Base-by-base conservation (phyloP, 768 basidiomycete species). In the Russula ochroleuca region DNA sequence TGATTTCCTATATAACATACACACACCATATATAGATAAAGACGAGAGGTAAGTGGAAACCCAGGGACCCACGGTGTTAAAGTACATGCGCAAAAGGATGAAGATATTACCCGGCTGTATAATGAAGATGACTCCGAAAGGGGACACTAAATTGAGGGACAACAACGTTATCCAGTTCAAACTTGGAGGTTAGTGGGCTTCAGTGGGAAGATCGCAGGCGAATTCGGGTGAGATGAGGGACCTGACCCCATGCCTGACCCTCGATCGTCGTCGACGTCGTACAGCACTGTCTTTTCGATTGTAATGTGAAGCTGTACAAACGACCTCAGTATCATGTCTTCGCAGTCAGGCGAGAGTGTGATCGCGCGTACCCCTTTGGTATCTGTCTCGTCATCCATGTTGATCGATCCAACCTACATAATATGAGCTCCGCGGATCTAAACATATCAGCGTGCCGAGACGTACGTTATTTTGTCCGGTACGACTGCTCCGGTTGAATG, bases 201-300 rank as follows among this genome's bases (percentile, higher is more conserved):
- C 37, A 41, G 9, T 11, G 7, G 13, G 21, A 43, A 23, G 10
- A 35, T 21, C 13, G 41, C 8, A 2, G 31, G 23, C 11, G 33
- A 43, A 28, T 54, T 25, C 21, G 35, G 37, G 0, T 37, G 17
- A 8, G 63, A 49, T 37, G 59, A 61, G 4, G 59, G 64, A 7
- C 59, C 64, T 50, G 64, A n/a, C n/a, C n/a, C n/a, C n/a, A n/a
- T n/a, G n/a, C n/a, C n/a, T n/a, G n/a, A 65, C 5, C 15, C 40
- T 43, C 1, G 21, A n/a, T 59, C 58, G 21, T 61, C 43, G 0
- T 61, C 63, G 28, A 45, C 8, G 21, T 59, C 65, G 38, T 57
- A 68, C 38, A 67, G 49, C 21, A 68, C 59, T 7, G 67, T 68
- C 59, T 68, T 60, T 37, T 68, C 61, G 47, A 68, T 59, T 14